A percentile compares a stretch with the other conserved stretches of the same genome.
These are phyloP conservation scores for Brachypodium distachyon DNA, from an alignment of 202 grass and related monocot species.

Conservation along the genomic window DNA sequence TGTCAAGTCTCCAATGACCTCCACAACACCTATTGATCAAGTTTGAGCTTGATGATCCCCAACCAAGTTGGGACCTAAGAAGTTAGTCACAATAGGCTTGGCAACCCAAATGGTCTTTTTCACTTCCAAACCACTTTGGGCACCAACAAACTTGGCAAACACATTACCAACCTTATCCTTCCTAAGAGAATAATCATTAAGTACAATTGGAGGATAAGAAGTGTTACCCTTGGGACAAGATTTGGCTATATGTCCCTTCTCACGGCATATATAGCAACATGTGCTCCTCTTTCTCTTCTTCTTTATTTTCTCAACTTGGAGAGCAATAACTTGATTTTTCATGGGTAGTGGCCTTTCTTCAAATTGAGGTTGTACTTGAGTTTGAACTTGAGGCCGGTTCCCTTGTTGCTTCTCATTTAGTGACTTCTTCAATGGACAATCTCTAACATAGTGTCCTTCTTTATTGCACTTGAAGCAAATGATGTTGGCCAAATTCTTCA, in stretches of 20 bases:
- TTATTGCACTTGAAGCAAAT: neutral
- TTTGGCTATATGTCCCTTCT: neutral
- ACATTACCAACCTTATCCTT: too few species aligned
- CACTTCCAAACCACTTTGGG: too few species aligned
- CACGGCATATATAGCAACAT: neutral
- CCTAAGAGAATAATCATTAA: too few species aligned
- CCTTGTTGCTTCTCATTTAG: neutral
- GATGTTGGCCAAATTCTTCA: neutral
- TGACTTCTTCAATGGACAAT: neutral
- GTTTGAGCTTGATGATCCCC: too few species aligned
- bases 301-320: neutral
- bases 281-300: neutral
- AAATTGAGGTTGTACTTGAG: neutral
- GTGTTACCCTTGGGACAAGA: too few species aligned
- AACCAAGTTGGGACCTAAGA: too few species aligned
- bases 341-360: neutral
- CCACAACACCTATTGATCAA: too few species aligned
- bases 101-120: too few species aligned
- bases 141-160: too few species aligned
- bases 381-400: neutral
- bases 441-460: neutral
- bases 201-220: too few species aligned
- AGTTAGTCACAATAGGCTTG: too few species aligned
- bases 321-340: neutral
- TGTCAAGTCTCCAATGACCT: too few species aligned